phyloP scores from a whole-genome alignment of 768 basidiomycete species.

The Bullera alba region DNA sequence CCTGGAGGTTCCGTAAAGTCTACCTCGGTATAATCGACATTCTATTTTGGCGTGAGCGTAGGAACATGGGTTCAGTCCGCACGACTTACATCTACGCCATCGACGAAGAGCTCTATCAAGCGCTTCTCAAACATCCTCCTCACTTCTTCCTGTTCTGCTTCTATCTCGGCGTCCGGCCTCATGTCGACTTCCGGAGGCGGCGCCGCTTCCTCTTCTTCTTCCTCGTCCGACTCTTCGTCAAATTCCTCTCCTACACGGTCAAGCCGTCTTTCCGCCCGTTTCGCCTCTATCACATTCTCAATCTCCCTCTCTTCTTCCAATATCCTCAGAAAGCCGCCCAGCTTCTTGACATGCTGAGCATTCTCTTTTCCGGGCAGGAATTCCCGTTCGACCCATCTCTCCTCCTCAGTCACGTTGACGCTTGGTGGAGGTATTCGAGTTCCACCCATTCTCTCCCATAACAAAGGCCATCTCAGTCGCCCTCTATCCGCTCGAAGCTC shows the following conservation, averaged over 20 bases:
- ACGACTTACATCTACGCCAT: conserved; percentile 45
- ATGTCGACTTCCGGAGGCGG: not conserved
- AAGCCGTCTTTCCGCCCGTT: conserved; percentile 42
- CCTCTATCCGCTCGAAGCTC: conserved; percentile 8
- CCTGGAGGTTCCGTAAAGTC: conserved; percentile 38
- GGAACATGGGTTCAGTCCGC: too few species aligned
- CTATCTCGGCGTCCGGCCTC: conserved; percentile 1
- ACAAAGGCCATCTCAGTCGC: conserved; percentile 34
- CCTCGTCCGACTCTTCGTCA: conserved; percentile 57
- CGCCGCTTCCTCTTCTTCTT: conserved; percentile 6
- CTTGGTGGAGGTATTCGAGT: conserved; percentile 7
- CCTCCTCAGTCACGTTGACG: conserved; percentile 16
- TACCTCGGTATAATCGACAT: conserved; percentile 33
- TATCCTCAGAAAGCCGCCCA: conserved; percentile 54
- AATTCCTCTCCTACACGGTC: conserved; percentile 71
- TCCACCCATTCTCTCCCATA: conserved; percentile 43
- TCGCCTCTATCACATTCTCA: conserved; percentile 51
- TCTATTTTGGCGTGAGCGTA: conserved; percentile 22
- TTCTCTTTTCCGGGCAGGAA: conserved; percentile 18
- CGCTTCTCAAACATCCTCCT: conserved; percentile 31
- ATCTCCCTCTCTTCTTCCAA: conserved; percentile 51
- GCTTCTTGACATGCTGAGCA: conserved; percentile 33
- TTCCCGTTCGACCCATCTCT: conserved; percentile 16
- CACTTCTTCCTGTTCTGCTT: conserved; percentile 31
- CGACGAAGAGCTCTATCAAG: conserved; percentile 40